These are phyloP conservation scores for Neonectria sp. DNA, from an alignment of 2,329 filamentous ascomycete genomes.

Conservation along the genomic window DNA sequence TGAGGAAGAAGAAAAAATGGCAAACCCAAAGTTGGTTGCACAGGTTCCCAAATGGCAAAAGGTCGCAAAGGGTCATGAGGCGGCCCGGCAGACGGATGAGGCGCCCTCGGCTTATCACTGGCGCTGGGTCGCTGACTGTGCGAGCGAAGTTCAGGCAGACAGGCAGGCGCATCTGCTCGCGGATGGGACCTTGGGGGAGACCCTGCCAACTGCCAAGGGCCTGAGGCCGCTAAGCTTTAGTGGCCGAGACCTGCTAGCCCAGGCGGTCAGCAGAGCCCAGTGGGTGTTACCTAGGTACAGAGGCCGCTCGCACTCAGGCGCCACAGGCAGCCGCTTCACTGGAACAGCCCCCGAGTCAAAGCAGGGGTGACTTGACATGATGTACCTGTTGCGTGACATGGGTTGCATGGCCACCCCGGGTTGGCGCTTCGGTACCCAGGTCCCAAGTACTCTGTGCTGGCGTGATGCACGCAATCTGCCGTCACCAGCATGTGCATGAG, in stretches of 20 bases:
- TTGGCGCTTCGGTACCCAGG: neutral
- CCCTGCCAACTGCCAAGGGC: constrained; percentile 37
- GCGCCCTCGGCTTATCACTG: constrained; percentile 44
- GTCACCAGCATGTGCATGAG: constrained; percentile 16
- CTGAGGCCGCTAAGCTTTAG: constrained; percentile 24
- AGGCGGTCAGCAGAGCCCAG: constrained; percentile 41
- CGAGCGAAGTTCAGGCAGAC: constrained; percentile 35
- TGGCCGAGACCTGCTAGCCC: constrained; percentile 27
- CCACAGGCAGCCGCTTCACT: constrained; percentile 37
- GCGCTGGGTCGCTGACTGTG: constrained; percentile 47
- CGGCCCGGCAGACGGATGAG: constrained; percentile 44
- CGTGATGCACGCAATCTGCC: constrained; percentile 27
- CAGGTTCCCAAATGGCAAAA: constrained; percentile 21
- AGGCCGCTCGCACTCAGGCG: constrained; percentile 29
- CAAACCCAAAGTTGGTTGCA: constrained; percentile 35
- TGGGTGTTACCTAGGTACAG: constrained; percentile 5
- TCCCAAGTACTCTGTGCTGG: constrained; percentile 10
- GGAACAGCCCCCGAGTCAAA: neutral
- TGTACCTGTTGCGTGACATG: constrained; percentile 4
- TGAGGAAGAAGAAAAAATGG: constrained; percentile 35
- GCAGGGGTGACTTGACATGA: constrained; percentile 4
- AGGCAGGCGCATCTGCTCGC: constrained; percentile 38
- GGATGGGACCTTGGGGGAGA: constrained; percentile 24
- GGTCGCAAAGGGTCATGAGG: constrained; percentile 47
- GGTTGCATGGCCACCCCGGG: neutral